Evolutionary conservation across 495 filamentous ascomycete genomes (phyloP).

Genomic region (Delitschia confertaspora): DNA sequence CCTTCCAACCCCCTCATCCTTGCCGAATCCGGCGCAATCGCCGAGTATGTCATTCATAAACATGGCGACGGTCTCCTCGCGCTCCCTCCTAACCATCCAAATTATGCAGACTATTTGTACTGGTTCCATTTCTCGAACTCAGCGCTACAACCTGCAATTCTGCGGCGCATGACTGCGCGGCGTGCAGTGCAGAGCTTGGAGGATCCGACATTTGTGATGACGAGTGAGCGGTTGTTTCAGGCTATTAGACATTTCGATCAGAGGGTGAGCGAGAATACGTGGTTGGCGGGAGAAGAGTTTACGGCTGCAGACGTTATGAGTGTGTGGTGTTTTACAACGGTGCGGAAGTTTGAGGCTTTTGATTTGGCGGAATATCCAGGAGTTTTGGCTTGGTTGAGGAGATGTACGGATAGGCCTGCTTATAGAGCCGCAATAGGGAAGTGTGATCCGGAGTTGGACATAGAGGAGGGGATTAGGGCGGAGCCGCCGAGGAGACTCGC

Average conservation of each 20-base stretch:
- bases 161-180: constrained; percentile 19
- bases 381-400: constrained; percentile 41
- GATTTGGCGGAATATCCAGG: constrained; percentile 38
- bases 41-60: constrained; percentile 49
- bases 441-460: constrained; percentile 17
- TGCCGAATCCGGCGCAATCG: constrained; percentile 46
- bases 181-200: neutral
- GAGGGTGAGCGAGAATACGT: constrained; percentile 34
- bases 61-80: constrained; percentile 42
- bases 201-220: constrained; percentile 13
- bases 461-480: constrained; percentile 5
- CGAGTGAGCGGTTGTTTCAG: constrained; percentile 3
- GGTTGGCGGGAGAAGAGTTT: constrained; percentile 51
- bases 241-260: constrained; percentile 22
- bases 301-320: constrained; percentile 56
- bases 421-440: constrained; percentile 23
- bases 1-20: constrained; percentile 28
- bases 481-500: constrained; percentile 7
- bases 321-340: constrained; percentile 46
- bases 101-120: constrained; percentile 49
- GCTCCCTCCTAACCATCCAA: constrained; percentile 35
- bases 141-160: constrained; percentile 40
- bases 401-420: constrained; percentile 9
- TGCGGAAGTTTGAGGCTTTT: constrained; percentile 42
- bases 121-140: constrained; percentile 55